phyloP scores from a whole-genome alignment of 2,329 filamentous ascomycete species.

The Pseudogymnoascus sp. region DNA sequence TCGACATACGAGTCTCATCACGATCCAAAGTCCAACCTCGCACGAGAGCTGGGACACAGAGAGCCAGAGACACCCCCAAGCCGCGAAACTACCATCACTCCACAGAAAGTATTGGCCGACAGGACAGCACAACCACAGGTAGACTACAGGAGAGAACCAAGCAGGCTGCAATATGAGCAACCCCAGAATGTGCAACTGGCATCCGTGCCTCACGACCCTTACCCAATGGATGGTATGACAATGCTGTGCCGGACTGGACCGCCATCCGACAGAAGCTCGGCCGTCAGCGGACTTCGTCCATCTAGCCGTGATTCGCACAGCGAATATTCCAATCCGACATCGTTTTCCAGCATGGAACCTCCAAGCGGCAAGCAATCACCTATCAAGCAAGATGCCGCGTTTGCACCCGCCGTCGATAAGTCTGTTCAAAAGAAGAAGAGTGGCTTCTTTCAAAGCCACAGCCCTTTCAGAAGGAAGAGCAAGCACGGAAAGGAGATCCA shows the following conservation, averaged over 20 bases:
- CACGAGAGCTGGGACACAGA: constrained; percentile 60
- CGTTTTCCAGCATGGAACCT: constrained; percentile 79
- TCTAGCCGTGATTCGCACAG: constrained; percentile 75
- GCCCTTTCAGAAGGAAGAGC: constrained; percentile 88
- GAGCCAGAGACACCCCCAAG: constrained; percentile 41
- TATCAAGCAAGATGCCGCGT: constrained; percentile 52
- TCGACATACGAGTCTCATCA: constrained; percentile 90
- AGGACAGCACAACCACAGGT: constrained; percentile 22
- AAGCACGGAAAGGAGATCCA: constrained; percentile 65
- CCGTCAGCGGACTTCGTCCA: constrained; percentile 62
- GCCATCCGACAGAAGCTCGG: constrained; percentile 61
- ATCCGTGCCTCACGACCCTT: constrained; percentile 81
- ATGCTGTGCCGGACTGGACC: constrained; percentile 83
- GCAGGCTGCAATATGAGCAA: constrained; percentile 14
- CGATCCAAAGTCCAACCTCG: constrained; percentile 70
- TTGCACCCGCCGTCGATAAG: constrained; percentile 53
- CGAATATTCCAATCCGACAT: constrained; percentile 84
- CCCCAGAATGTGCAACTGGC: constrained; percentile 58
- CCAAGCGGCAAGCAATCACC: constrained; percentile 69
- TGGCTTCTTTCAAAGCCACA: constrained; percentile 89
- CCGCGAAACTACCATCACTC: constrained; percentile 46
- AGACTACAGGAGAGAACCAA: constrained; percentile 11
- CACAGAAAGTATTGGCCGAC: constrained; percentile 40
- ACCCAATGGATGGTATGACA: constrained; percentile 93
- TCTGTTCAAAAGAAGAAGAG: constrained; percentile 62